phyloP scores from a whole-genome alignment of 345 rosid species.

The Salix exigua region DNA sequence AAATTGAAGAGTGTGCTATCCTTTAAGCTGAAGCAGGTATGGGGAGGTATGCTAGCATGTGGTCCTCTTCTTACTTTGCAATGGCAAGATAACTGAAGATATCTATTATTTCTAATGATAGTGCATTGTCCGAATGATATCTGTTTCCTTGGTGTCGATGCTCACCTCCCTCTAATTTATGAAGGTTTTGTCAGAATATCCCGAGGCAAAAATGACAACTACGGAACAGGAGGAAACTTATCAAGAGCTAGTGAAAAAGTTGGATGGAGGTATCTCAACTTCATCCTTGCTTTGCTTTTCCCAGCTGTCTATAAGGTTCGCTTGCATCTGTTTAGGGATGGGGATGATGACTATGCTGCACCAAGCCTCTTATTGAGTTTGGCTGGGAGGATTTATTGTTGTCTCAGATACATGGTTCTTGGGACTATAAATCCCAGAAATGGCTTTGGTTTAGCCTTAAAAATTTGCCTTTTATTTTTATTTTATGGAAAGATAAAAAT shows the following conservation, averaged over 20 bases:
- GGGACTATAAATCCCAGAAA: not conserved
- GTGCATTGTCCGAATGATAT: constrained; percentile 1
- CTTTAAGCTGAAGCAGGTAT: constrained; percentile 93
- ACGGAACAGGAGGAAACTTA: constrained; percentile 72
- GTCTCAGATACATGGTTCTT: not conserved
- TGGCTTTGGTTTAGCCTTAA: not conserved
- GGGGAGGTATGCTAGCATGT: constrained; percentile 61
- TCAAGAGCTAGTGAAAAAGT: constrained; percentile 48
- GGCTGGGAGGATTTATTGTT: not conserved
- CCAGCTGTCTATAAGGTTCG: not conserved
- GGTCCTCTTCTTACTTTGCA: constrained; percentile 13
- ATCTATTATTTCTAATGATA: not conserved
- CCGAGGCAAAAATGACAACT: constrained; percentile 59
- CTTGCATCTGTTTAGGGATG: not conserved
- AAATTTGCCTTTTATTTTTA: not conserved
- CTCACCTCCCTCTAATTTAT: constrained; percentile 20
- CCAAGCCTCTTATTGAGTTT: not conserved
- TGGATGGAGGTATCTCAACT: constrained; percentile 64
- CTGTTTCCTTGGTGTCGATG: constrained; percentile 8
- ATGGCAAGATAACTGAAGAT: not conserved
- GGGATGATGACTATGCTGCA: not conserved
- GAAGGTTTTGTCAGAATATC: constrained; percentile 82
- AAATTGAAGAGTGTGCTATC: constrained; percentile 70
- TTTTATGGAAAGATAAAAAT: too few species aligned
- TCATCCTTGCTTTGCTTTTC: constrained; percentile 5